Evolutionary conservation across 148 eudicot genomes (phyloP), one percentile per base, ranked within the genome.

Genomic region (Cornus controversa): DNA sequence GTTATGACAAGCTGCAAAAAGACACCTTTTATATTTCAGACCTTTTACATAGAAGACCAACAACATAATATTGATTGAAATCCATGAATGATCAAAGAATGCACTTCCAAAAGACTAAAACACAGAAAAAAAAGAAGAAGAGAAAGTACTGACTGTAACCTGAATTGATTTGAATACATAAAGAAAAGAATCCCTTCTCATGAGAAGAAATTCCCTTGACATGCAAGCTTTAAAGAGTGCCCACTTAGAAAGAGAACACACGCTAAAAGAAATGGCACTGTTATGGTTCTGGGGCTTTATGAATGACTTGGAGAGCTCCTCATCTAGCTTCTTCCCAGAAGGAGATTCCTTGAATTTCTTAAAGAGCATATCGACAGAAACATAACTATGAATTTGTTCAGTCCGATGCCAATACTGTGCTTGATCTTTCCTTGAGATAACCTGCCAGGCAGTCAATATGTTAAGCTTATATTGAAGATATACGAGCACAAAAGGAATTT

Each of bases 401-500:
- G 69, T 73, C 69, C 50, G 72, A 66, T 74, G 73, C 97, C 94
- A 92, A 66, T 91, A 92, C 26, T 92, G 89, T 29, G 81, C 82
- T 79, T 94, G 98, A 84, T 94, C 98, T 78, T 89, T 94, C 76
- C 83, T 90, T 25, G 98, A 91, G 50, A 90, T 85, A 68, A 92
- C 92, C 97, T 94, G 85, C 65, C 58, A 77, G 24, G 65, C 2
- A 37, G 20, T 60, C 3, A 31, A 20, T 5, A 31, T 1, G 3
- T 16, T 60, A 34, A 14, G 0, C 57, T 7, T 6, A 9, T 13
- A 8, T 62, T 36, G 13, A 70, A 57, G 36, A 31, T 31, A 31
- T 31, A 31, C 34, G 4, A 31, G 4, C 34, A 31, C 34, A 31
- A 31, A 11, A 70, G 28, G 22, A 36, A 63, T n/a, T 20, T 60